phyloP scores from a whole-genome alignment of 1,284 basidiomycete species.

The Neonothopanus nambi region DNA sequence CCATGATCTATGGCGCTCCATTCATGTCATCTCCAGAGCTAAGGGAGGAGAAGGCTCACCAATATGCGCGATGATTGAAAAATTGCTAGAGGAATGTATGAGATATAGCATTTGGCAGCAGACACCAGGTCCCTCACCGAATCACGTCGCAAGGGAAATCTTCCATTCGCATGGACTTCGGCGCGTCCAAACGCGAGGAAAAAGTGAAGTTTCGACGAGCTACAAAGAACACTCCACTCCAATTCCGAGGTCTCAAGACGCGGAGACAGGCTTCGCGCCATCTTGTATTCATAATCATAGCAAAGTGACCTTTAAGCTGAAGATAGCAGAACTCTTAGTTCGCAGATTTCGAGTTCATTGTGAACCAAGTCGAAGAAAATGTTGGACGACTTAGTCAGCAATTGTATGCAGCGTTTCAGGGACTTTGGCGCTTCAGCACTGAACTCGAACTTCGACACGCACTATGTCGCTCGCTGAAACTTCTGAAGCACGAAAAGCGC shows the following conservation, averaged over 20 bases:
- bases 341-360: too few relatives aligned
- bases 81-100: constrained; percentile 51
- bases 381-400: too few relatives aligned
- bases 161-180: constrained; percentile 53
- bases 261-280: constrained; percentile 40
- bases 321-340: too few relatives aligned
- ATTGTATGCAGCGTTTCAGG: too few relatives aligned
- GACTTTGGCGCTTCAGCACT: too few relatives aligned
- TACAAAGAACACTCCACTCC: background rate
- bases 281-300: constrained; percentile 28
- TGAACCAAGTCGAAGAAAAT: background rate
- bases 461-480: constrained; percentile 81
- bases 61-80: constrained; percentile 94
- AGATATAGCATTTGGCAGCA: background rate
- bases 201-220: constrained; percentile 31
- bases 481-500: constrained; percentile 83
- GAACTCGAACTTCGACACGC: too few relatives aligned
- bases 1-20: constrained; percentile 67
- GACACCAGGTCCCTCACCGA: constrained; percentile 47
- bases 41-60: constrained; percentile 41
- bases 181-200: constrained; percentile 28
- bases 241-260: constrained; percentile 21
- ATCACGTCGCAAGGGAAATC: constrained; percentile 77
- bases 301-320: too few relatives aligned
- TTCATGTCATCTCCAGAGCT: background rate